A percentile compares a stretch with the other conserved stretches of the same genome.
These are phyloP conservation scores for Yamadazyma siamensis DNA, from an alignment of 1,139 yeast species.

Conservation along the genomic window DNA sequence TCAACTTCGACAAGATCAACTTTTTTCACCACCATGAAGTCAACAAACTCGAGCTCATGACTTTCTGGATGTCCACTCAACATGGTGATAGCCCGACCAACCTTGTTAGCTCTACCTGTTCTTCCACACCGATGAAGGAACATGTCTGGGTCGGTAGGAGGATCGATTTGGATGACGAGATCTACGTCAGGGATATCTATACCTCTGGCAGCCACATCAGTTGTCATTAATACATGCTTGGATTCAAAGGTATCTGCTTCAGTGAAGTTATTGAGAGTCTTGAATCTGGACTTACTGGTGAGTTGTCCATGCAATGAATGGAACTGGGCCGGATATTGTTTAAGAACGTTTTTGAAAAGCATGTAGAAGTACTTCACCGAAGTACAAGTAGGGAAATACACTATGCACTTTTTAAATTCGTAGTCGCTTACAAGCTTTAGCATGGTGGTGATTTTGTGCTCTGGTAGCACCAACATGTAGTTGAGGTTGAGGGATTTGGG, in stretches of 20 bases:
- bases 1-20: slow-evolving; percentile 47
- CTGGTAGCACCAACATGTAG: slow-evolving; percentile 61
- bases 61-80: slow-evolving; percentile 57
- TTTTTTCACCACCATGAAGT: slow-evolving; percentile 74
- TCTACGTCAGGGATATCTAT: slow-evolving; percentile 92
- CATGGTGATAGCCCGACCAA: slow-evolving; percentile 75
- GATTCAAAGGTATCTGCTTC: slow-evolving; percentile 36
- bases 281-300: slow-evolving; percentile 68
- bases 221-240: slow-evolving; percentile 68
- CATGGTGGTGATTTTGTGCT: slow-evolving; percentile 55
- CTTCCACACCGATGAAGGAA: slow-evolving; percentile 90
- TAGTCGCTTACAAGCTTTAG: slow-evolving; percentile 51
- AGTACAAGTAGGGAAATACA: slow-evolving; percentile 87
- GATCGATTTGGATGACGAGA: slow-evolving; percentile 80
- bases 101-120: slow-evolving; percentile 85
- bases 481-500: slow-evolving; percentile 68
- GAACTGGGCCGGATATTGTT: slow-evolving; percentile 32
- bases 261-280: slow-evolving; percentile 61
- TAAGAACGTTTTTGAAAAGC: slow-evolving; percentile 35
- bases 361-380: slow-evolving; percentile 75
- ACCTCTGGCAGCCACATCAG: slow-evolving; percentile 92
- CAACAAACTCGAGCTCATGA: slow-evolving; percentile 78
- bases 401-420: slow-evolving; percentile 72
- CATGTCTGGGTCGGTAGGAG: slow-evolving; percentile 87
- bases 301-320: slow-evolving; percentile 85